Percentiles rank a stretch among this genome's conserved stretches.
These are phyloP conservation scores for Apiotrichum montevideense DNA, from an alignment of 1,284 basidiomycete genomes.

Conservation along the genomic window DNA sequence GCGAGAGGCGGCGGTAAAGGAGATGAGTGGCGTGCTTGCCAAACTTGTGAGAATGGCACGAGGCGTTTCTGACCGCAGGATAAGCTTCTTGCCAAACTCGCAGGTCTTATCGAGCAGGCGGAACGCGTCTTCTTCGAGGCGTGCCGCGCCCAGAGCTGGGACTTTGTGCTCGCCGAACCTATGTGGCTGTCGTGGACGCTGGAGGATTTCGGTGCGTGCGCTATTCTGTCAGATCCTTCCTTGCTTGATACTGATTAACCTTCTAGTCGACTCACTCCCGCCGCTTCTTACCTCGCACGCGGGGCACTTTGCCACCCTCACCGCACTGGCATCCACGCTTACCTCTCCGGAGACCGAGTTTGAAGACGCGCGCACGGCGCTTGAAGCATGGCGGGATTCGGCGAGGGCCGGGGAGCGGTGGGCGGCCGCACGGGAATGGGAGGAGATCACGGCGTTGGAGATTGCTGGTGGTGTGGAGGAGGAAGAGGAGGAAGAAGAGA, in stretches of 20 bases:
- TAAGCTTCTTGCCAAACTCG: constrained; percentile 31
- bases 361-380: constrained; percentile 31
- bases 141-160: constrained; percentile 20
- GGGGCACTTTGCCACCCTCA: constrained; percentile 26
- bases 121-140: constrained; percentile 40
- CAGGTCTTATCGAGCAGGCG: constrained; percentile 32
- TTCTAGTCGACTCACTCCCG: constrained; percentile 33
- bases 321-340: constrained; percentile 18
- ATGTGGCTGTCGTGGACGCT: constrained; percentile 44
- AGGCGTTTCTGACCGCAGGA: constrained; percentile 18
- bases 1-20: constrained; percentile 16
- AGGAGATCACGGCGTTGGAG: constrained; percentile 37
- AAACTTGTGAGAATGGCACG: constrained; percentile 29
- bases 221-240: not conserved
- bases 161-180: constrained; percentile 34
- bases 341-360: constrained; percentile 27
- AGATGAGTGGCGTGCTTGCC: constrained; percentile 20
- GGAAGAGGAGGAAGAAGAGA: constrained; percentile 16
- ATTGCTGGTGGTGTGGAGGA: constrained; percentile 21
- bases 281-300: constrained; percentile 30
- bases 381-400: constrained; percentile 40
- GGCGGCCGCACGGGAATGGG: constrained; percentile 36
- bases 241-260: too few relatives aligned
- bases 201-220: constrained; percentile 33
- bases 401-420: constrained; percentile 31